phyloP scores from a whole-genome alignment of 352 stramenopile species.

The Phytopythium ostracodes region DNA sequence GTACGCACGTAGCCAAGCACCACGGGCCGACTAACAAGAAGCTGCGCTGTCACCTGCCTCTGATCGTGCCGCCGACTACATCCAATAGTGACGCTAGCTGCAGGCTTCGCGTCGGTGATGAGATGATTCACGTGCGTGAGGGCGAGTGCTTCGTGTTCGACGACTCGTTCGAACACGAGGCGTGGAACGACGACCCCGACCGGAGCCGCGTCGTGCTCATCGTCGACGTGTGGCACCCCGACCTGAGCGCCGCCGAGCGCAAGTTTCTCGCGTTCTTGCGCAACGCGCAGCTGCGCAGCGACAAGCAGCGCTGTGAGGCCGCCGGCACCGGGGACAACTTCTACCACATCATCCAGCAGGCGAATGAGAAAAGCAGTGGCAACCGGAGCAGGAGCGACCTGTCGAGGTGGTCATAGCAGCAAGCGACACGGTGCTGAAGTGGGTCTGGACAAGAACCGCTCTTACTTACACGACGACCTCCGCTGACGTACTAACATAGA shows the following conservation, averaged over 20 bases:
- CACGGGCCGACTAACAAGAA: conserved; percentile 92
- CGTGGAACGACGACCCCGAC: conserved; percentile 92
- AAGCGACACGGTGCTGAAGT: conserved; percentile 49
- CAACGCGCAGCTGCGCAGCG: conserved; percentile 60
- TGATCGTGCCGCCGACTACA: conserved; percentile 65
- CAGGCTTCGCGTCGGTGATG: conserved; percentile 65
- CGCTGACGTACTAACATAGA: not conserved
- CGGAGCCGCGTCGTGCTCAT: conserved; percentile 90
- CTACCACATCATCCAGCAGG: conserved; percentile 65
- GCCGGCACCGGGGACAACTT: conserved; percentile 45
- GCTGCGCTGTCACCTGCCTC: conserved; percentile 79
- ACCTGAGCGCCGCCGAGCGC: conserved; percentile 84
- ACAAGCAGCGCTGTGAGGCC: conserved; percentile 40
- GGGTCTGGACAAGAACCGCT: not conserved
- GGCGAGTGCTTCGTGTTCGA: conserved; percentile 97
- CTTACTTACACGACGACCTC: not conserved
- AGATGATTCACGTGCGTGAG: conserved; percentile 68
- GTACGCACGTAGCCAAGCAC: conserved; percentile 78
- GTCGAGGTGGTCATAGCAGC: conserved; percentile 19
- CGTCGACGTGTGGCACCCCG: conserved; percentile 95
- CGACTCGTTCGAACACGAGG: conserved; percentile 98
- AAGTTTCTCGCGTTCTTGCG: conserved; percentile 84
- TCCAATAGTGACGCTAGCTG: conserved; percentile 19
- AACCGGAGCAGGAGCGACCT: not conserved
- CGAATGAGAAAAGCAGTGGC: conserved; percentile 19